phyloP scores from a whole-genome alignment of 2,329 filamentous ascomycete species.

The Exophiala spinifera region DNA sequence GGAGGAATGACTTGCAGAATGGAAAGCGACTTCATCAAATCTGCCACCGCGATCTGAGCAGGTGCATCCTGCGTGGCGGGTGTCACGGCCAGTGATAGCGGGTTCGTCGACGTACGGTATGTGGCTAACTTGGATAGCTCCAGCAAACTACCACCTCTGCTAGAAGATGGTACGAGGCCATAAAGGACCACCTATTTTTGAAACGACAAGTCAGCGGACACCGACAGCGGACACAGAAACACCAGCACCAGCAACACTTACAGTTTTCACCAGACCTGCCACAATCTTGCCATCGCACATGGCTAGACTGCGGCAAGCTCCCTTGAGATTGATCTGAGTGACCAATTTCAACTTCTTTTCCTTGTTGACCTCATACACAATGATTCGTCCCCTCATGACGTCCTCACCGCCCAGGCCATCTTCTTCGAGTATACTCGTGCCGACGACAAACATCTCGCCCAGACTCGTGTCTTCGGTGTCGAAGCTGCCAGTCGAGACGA shows the following conservation, averaged over 20 bases:
- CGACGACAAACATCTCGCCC: constrained; percentile 76
- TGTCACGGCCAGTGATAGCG: constrained; percentile 73
- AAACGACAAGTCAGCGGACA: constrained; percentile 2
- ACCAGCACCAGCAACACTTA: constrained; percentile 40
- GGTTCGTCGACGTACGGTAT: constrained; percentile 79
- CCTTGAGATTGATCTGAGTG: constrained; percentile 66
- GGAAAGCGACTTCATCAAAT: constrained; percentile 89
- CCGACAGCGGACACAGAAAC: not conserved
- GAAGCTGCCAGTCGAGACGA: constrained; percentile 69
- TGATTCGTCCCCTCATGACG: constrained; percentile 66
- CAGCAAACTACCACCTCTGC: constrained; percentile 32
- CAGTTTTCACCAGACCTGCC: constrained; percentile 84
- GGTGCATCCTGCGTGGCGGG: constrained; percentile 37
- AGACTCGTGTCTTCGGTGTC: constrained; percentile 49
- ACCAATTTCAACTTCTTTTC: constrained; percentile 71
- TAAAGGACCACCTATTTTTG: constrained; percentile 55
- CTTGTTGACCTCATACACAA: constrained; percentile 74
- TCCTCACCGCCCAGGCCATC: constrained; percentile 55
- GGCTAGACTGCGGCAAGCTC: constrained; percentile 74
- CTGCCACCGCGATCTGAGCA: constrained; percentile 78
- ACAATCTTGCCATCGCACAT: constrained; percentile 75
- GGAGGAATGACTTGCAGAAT: constrained; percentile 64
- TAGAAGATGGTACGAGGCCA: constrained; percentile 41
- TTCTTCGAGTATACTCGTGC: constrained; percentile 69
- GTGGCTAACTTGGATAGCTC: constrained; percentile 68